Conservation (phyloP, 352 stramenopile species). For the Saprolegnia diclina region DNA sequence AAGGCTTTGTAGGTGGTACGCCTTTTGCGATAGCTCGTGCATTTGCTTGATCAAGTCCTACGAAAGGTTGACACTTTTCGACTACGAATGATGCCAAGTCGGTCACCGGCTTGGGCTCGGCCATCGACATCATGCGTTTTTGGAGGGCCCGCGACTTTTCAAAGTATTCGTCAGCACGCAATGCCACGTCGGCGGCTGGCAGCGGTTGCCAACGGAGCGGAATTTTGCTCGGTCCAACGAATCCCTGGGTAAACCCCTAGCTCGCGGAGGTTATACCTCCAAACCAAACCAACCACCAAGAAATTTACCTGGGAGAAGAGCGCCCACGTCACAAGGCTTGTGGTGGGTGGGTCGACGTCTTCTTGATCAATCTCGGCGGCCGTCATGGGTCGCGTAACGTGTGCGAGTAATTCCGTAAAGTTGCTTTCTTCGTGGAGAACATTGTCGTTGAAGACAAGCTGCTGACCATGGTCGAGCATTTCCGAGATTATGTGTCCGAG, state of each 20-base stretch:
- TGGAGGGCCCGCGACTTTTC: constrained; percentile 24
- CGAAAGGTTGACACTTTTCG: constrained; percentile 32
- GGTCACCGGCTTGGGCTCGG: constrained; percentile 33
- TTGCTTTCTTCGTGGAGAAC: constrained; percentile 3
- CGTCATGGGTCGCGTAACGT: constrained; percentile 1
- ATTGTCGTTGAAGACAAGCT: constrained; percentile 1
- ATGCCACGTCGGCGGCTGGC: constrained; percentile 1
- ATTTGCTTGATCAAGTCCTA: constrained; percentile 40
- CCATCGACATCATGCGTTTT: constrained; percentile 28
- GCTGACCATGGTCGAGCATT: constrained; percentile 21
- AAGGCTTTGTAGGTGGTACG: constrained; percentile 44
- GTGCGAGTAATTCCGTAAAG: not conserved
- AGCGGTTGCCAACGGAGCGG: constrained; percentile 28
- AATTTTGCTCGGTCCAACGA: constrained; percentile 3
- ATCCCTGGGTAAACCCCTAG: constrained; percentile 3
- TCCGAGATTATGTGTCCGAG: not conserved
- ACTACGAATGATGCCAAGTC: constrained; percentile 36
- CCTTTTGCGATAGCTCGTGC: constrained; percentile 45
- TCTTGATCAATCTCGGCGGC: constrained; percentile 16
- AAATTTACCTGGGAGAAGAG: constrained; percentile 5
- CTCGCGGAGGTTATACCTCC: not conserved
- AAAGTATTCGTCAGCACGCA: constrained; percentile 29
- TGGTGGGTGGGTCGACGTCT: constrained; percentile 4
- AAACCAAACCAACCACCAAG: no score
- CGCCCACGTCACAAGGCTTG: not conserved